Percentiles rank a stretch among this genome's conserved stretches.
Conservation (phyloP, 1,139 yeast genomes). For the Taphrina communis region DNA sequence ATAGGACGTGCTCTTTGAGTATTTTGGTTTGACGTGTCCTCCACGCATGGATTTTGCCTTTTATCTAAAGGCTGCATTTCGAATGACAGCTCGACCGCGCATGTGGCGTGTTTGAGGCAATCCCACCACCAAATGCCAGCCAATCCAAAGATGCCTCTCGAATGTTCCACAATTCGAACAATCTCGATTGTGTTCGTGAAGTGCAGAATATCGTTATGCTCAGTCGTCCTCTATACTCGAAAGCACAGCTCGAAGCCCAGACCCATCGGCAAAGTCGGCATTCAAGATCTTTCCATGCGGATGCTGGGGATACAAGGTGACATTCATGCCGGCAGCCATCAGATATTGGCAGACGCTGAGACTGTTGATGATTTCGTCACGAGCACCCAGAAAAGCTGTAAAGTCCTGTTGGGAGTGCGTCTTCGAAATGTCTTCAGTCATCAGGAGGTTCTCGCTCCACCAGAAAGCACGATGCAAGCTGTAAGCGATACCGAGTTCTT, state of each 20-base stretch:
- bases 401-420: conserved; percentile 7
- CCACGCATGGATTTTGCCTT: not conserved
- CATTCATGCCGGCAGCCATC: conserved; percentile 1
- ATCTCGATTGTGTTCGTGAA: not conserved
- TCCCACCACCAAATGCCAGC: not conserved
- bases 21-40: not conserved
- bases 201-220: not conserved
- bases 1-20: not conserved
- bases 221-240: conserved; percentile 9
- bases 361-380: conserved; percentile 24
- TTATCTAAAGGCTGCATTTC: too few species aligned
- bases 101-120: conserved; percentile 9
- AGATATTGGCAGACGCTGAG: conserved; percentile 15
- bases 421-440: conserved; percentile 34
- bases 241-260: conserved; percentile 13
- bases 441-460: conserved; percentile 40
- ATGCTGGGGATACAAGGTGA: conserved; percentile 7
- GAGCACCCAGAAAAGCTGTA: conserved; percentile 19
- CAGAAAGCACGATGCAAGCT: conserved; percentile 40
- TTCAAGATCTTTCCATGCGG: conserved; percentile 29
- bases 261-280: conserved; percentile 8
- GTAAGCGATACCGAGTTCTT: conserved; percentile 40
- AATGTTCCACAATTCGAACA: not conserved
- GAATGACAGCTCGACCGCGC: not conserved
- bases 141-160: not conserved